Percentiles rank a stretch among this genome's conserved stretches.
Conservation (phyloP, 176 grass and related monocot species). For the Juncus effusus region DNA sequence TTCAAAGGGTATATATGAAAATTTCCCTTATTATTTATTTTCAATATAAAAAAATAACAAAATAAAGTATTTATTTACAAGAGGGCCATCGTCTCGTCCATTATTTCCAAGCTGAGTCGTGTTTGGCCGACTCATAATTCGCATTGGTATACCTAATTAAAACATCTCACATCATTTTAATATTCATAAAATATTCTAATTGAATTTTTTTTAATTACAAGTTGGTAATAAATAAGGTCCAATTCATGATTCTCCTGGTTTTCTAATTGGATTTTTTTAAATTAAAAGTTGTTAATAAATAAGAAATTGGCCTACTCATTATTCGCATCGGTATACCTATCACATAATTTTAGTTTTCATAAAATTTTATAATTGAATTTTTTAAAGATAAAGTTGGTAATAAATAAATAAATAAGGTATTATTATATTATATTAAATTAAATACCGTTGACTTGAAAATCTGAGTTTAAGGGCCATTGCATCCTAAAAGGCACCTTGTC, state of each 20-base stretch:
- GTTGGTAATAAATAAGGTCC: neutral
- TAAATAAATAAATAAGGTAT: neutral
- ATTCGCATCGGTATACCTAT: constrained; percentile 60
- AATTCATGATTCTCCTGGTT: no score
- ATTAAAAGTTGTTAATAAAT: no score
- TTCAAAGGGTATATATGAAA: no score
- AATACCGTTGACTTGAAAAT: constrained; percentile 78
- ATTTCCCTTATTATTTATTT: no score
- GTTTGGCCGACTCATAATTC: constrained; percentile 42
- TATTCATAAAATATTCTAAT: constrained; percentile 12
- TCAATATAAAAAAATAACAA: no score
- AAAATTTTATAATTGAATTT: constrained; percentile 24
- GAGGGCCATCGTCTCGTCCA: constrained; percentile 64
- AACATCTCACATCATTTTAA: constrained; percentile 15
- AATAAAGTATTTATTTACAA: constrained; percentile 36
- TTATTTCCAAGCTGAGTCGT: constrained; percentile 55
- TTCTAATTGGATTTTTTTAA: no score
- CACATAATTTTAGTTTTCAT: constrained; percentile 4
- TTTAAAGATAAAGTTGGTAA: neutral
- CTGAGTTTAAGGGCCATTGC: constrained; percentile 67
- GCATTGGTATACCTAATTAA: constrained; percentile 52
- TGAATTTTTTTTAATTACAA: constrained; percentile 12
- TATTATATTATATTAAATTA: neutral
- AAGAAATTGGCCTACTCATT: constrained; percentile 31
- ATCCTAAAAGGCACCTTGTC: constrained; percentile 88